Evolutionary conservation across 1,284 basidiomycete genomes (phyloP), one percentile per base, ranked within the genome.

Genomic region (Melampsora allii-populina): DNA sequence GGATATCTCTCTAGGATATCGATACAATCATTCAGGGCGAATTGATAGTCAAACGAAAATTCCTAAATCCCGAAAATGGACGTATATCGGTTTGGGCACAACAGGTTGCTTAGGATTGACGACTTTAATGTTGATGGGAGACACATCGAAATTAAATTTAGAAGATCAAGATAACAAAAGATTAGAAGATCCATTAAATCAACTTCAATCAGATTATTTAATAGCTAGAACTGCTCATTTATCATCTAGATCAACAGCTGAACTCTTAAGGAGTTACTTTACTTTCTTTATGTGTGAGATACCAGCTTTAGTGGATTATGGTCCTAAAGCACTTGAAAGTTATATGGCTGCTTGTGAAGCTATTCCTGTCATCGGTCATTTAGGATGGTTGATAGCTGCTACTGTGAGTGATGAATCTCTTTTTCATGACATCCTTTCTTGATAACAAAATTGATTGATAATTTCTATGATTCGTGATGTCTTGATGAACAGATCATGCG

Each of bases 221-320:
- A 39, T 19, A 14, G 39, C 24, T 21, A 61, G 48, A 19, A 45
- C 42, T 19, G 24, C 33, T 33, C 69, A 72, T 46, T 21, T 65
- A 5, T 19, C 45, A 12, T 39, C 48, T 33, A 64, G 45, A 29
- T 7, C 61, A 2, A n/a, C 14, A n/a, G 14, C 24, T 10, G 63
- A 65, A 19, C 63, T 72, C 9, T 33, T 72, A 17, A 45, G 63
- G 3, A 72, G 69, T 31, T 72, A 65, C 14, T 19, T 72, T 12
- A 72, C 69, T 19, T 31, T 72, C 19, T 50, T 56, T n/a, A 9
- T 72, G 48, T 72, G 31, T 33, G 69, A 72, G 6, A 65, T 72
- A 17, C 69, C 69, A 5, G 48, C 60, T n/a, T 19, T 72, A 2
- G 63, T 63, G 19, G 64, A 31, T 45, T 72, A 64, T 64, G 69